These are phyloP conservation scores for Teunomyces gatunensis DNA, from an alignment of 805 yeast species.

Conservation along the genomic window DNA sequence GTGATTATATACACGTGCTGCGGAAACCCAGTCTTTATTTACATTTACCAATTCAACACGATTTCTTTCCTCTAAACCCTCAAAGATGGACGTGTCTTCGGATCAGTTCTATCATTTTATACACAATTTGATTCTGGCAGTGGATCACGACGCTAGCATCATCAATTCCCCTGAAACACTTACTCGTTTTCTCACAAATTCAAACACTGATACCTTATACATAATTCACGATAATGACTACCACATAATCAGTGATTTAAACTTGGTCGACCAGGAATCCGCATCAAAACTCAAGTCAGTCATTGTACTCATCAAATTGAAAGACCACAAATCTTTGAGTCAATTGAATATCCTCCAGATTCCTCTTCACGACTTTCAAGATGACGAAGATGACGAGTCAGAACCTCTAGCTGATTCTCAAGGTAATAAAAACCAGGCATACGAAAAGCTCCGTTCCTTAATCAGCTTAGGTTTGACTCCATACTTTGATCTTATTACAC, in stretches of 20 bases:
- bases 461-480: conserved; percentile 66
- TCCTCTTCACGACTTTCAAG: conserved; percentile 18
- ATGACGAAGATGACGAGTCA: conserved; percentile 3
- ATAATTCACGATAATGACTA: conserved; percentile 12
- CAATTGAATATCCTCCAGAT: conserved; percentile 36
- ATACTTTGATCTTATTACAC: conserved; percentile 54
- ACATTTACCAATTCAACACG: neutral
- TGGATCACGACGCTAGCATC: conserved; percentile 4
- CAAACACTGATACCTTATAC: conserved; percentile 20
- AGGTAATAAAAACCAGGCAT: conserved; percentile 20
- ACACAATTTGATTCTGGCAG: conserved; percentile 8
- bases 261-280: neutral
- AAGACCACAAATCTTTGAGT: conserved; percentile 27
- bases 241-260: conserved; percentile 10
- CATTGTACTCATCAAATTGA: conserved; percentile 44
- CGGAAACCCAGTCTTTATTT: neutral
- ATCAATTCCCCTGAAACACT: conserved; percentile 8
- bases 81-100: conserved; percentile 3
- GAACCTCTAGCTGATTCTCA: neutral
- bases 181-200: conserved; percentile 17
- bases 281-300: conserved; percentile 15
- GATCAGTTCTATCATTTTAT: conserved; percentile 10
- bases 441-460: conserved; percentile 57
- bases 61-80: neutral
- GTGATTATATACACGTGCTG: neutral